phyloP scores from a whole-genome alignment of 2,329 filamentous ascomycete genomes.

The Phialemoniopsis sp. region DNA sequence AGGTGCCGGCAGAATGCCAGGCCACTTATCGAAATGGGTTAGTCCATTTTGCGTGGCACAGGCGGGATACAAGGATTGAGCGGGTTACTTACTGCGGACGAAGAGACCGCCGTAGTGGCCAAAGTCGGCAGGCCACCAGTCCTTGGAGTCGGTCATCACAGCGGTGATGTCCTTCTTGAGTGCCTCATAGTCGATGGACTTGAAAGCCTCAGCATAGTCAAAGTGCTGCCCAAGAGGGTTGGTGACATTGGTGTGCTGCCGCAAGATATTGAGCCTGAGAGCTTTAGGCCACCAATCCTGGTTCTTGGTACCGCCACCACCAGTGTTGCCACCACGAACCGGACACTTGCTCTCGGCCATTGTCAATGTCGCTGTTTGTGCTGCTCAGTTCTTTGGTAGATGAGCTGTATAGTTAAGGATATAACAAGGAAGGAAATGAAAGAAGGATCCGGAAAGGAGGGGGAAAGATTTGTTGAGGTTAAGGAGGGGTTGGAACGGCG shows the following conservation, averaged over 20 bases:
- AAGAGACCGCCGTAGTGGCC: constrained; percentile 79
- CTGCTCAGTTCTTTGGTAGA: no score
- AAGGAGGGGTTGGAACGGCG: no score
- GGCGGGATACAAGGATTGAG: no score
- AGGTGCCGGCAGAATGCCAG: constrained; percentile 78
- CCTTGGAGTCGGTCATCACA: constrained; percentile 74
- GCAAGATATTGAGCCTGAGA: constrained; percentile 66
- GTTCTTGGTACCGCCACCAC: constrained; percentile 64
- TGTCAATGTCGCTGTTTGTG: no score
- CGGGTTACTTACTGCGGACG: constrained; percentile 47
- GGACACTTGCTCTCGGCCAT: background rate
- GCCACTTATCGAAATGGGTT: constrained; percentile 49
- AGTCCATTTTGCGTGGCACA: no score
- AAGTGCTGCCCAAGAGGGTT: constrained; percentile 65
- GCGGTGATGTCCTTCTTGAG: constrained; percentile 70
- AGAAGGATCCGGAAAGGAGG: no score
- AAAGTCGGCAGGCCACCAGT: constrained; percentile 80
- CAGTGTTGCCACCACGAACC: constrained; percentile 27
- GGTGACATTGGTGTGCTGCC: constrained; percentile 60
- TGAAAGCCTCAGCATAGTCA: constrained; percentile 70
- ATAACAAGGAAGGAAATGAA: no score
- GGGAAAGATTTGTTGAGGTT: no score
- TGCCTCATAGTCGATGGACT: constrained; percentile 64
- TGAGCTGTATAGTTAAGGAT: no score
- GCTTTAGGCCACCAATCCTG: constrained; percentile 71